Conservation (phyloP, 257 asterid species). For the Nicotiana tomentosiformis region DNA sequence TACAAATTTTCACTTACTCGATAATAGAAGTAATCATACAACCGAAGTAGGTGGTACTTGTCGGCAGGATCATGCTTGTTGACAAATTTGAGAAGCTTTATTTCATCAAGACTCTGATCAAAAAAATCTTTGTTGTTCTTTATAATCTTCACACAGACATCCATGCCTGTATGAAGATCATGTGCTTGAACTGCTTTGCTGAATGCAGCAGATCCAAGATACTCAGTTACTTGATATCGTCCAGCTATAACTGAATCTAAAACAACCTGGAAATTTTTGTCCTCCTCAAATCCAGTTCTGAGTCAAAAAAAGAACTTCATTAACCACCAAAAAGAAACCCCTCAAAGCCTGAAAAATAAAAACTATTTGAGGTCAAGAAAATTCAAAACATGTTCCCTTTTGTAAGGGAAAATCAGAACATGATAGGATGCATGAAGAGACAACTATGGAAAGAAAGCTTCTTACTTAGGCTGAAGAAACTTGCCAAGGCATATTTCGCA, state of each 20-base stretch:
- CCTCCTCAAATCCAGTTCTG: constrained; percentile 34
- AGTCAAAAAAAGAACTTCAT: not conserved
- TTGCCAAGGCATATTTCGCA: not conserved
- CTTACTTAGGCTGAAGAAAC: not conserved
- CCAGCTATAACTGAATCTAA: constrained; percentile 28
- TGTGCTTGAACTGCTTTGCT: constrained; percentile 33
- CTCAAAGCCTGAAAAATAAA: not conserved
- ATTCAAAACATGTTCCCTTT: not conserved
- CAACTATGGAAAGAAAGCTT: not conserved
- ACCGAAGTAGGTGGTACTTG: constrained; percentile 25
- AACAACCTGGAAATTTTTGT: constrained; percentile 26
- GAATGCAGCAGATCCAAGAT: constrained; percentile 32
- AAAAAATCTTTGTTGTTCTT: constrained; percentile 31
- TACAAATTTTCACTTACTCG: constrained; percentile 15
- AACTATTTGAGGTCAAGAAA: not conserved
- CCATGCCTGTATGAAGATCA: constrained; percentile 31
- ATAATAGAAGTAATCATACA: constrained; percentile 29
- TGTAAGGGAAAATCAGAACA: not conserved
- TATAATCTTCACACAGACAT: constrained; percentile 28
- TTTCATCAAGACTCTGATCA: constrained; percentile 32
- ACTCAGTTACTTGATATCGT: constrained; percentile 30
- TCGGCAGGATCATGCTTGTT: constrained; percentile 31
- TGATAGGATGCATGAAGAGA: not conserved
- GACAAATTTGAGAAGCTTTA: constrained; percentile 29
- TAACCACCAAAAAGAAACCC: not conserved